Conservation (phyloP, 1,139 yeast genomes). For the Yamadazyma friedrichii region DNA sequence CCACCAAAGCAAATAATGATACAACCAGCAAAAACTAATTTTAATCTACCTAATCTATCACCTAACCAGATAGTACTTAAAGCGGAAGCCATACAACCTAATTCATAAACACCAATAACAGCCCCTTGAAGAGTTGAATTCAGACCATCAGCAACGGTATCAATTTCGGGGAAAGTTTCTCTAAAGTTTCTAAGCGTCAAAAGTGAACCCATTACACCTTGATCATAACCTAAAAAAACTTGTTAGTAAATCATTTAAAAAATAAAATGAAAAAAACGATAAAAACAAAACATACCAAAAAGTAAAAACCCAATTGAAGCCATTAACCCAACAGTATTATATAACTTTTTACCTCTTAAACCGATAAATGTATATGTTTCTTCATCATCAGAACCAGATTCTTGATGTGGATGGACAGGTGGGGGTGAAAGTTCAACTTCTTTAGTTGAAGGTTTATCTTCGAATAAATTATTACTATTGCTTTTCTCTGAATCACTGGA, state of each 20-base stretch:
- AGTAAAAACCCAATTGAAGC: conserved; percentile 30
- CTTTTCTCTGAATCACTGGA: conserved; percentile 10
- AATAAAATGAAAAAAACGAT: neutral
- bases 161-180: conserved; percentile 36
- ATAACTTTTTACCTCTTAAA: conserved; percentile 24
- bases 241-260: neutral
- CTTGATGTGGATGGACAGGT: conserved; percentile 7
- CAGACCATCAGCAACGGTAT: conserved; percentile 20
- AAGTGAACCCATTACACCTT: conserved; percentile 50
- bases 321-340: conserved; percentile 25
- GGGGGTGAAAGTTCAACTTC: conserved; percentile 5
- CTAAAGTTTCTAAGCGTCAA: conserved; percentile 39
- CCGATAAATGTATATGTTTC: conserved; percentile 23
- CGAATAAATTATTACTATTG: conserved; percentile 4
- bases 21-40: conserved; percentile 31
- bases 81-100: conserved; percentile 37
- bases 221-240: conserved; percentile 41
- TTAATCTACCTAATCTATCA: conserved; percentile 33
- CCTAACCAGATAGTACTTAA: conserved; percentile 35
- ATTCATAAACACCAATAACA: conserved; percentile 35
- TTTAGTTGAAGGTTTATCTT: conserved; percentile 5
- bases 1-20: conserved; percentile 36
- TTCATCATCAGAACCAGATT: conserved; percentile 15
- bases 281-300: neutral
- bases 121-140: conserved; percentile 34